Percentiles rank a stretch among this genome's conserved stretches.
These are phyloP conservation scores for Sporothrix euskadiensis DNA, from an alignment of 2,329 filamentous ascomycete genomes.

Conservation along the genomic window DNA sequence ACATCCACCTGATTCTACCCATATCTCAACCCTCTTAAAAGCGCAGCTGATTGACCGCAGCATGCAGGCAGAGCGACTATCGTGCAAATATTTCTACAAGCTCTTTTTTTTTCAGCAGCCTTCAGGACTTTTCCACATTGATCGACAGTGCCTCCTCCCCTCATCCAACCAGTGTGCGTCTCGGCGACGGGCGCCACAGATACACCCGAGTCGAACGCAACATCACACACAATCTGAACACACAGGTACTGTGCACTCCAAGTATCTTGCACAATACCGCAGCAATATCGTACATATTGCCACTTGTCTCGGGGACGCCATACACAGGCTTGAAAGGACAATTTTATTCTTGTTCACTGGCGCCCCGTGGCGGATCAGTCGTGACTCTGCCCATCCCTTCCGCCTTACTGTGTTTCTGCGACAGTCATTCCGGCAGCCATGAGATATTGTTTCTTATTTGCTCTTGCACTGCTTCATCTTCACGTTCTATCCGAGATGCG, in stretches of 20 bases:
- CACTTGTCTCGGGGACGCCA: slow-evolving; percentile 20
- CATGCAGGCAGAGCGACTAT: no score
- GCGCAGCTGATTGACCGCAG: not conserved
- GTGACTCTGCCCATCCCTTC: not conserved
- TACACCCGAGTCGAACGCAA: slow-evolving; percentile 3
- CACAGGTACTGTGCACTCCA: not conserved
- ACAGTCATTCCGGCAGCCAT: not conserved
- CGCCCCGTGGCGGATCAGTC: not conserved
- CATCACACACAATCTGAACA: not conserved
- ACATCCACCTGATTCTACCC: not conserved
- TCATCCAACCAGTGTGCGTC: not conserved
- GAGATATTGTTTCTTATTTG: not conserved
- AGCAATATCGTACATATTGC: slow-evolving; percentile 22
- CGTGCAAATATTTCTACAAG: not conserved
- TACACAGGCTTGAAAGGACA: not conserved
- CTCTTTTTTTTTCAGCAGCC: no score
- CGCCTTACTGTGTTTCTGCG: slow-evolving; percentile 13
- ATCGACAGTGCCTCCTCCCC: not conserved
- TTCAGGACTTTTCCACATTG: not conserved
- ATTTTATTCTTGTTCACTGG: not conserved
- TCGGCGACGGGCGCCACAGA: slow-evolving; percentile 4
- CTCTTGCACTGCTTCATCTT: not conserved
- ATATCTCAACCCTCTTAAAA: not conserved
- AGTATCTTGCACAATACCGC: slow-evolving; percentile 5
- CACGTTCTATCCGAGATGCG: not conserved